Conservation (phyloP, 129 eudicot genomes). For the Ambrosia artemisiifolia region DNA sequence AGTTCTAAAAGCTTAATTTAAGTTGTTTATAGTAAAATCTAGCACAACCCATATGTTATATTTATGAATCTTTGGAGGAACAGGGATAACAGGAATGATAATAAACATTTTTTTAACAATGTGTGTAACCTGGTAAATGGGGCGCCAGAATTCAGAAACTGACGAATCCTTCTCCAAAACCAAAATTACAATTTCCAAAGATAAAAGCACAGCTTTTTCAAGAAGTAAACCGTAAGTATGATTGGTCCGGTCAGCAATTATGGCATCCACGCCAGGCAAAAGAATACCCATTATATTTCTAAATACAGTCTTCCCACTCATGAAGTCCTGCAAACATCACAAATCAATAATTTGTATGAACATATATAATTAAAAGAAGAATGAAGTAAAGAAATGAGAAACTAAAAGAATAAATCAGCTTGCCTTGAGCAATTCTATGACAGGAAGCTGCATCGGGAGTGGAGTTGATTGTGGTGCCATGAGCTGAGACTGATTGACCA, state of each 20-base stretch:
- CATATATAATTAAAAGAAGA: not conserved
- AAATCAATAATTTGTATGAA: not conserved
- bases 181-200: conserved; percentile 67
- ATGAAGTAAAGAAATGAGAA: not conserved
- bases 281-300: conserved; percentile 89
- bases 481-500: conserved; percentile 50
- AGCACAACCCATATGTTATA: conserved; percentile 6
- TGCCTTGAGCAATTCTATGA: conserved; percentile 79
- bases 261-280: conserved; percentile 77
- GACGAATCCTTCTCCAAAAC: conserved; percentile 72
- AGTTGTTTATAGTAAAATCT: too few relatives aligned
- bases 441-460: conserved; percentile 78
- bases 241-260: conserved; percentile 75
- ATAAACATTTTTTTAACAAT: not conserved
- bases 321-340: conserved; percentile 73
- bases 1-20: not conserved
- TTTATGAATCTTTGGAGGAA: not conserved
- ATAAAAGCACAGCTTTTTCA: conserved; percentile 79
- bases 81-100: conserved; percentile 9
- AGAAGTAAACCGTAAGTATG: conserved; percentile 73
- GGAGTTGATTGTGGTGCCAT: conserved; percentile 67
- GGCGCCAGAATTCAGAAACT: conserved; percentile 92
- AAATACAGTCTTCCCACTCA: conserved; percentile 90
- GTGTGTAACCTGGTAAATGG: conserved; percentile 74
- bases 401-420: conserved; percentile 6